phyloP scores from a whole-genome alignment of 495 filamentous ascomycete genomes.

The Acidiella bohemica region DNA sequence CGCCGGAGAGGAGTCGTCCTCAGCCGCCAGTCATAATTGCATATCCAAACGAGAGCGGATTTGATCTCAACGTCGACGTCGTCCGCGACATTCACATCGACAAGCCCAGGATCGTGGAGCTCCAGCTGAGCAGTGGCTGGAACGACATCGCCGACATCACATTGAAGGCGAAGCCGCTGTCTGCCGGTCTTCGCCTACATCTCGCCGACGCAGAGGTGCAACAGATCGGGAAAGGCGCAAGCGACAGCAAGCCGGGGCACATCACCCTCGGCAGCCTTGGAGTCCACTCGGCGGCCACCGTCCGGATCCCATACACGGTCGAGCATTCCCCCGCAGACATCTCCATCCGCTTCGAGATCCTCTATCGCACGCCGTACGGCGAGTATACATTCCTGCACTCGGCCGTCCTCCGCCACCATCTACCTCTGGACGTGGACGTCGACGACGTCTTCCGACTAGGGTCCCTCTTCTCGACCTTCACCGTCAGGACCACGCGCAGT shows the following conservation, averaged over 20 bases:
- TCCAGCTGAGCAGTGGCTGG: conserved; percentile 60
- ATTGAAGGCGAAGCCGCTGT: conserved; percentile 63
- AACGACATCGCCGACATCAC: conserved; percentile 58
- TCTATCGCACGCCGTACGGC: conserved; percentile 62
- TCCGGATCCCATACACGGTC: conserved; percentile 71
- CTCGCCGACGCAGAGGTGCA: conserved; percentile 52
- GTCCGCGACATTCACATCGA: conserved; percentile 59
- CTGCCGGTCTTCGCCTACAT: conserved; percentile 74
- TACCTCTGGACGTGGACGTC: conserved; percentile 88
- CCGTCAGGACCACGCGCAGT: conserved; percentile 60
- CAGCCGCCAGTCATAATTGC: conserved; percentile 32
- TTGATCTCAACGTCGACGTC: conserved; percentile 37
- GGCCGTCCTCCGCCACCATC: conserved; percentile 47
- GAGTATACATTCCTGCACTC: conserved; percentile 56
- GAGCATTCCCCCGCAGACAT: conserved; percentile 65
- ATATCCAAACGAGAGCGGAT: conserved; percentile 35
- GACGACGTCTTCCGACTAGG: conserved; percentile 86
- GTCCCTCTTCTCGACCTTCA: conserved; percentile 76
- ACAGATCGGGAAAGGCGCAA: conserved; percentile 33
- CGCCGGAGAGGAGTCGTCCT: background rate
- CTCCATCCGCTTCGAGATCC: conserved; percentile 60
- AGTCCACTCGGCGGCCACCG: conserved; percentile 34
- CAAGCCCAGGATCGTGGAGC: conserved; percentile 56
- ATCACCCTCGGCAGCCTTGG: conserved; percentile 50
- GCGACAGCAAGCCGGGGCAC: conserved; percentile 31